phyloP scores from a whole-genome alignment of 2,329 filamentous ascomycete genomes.

The Zopfia rhizophila region DNA sequence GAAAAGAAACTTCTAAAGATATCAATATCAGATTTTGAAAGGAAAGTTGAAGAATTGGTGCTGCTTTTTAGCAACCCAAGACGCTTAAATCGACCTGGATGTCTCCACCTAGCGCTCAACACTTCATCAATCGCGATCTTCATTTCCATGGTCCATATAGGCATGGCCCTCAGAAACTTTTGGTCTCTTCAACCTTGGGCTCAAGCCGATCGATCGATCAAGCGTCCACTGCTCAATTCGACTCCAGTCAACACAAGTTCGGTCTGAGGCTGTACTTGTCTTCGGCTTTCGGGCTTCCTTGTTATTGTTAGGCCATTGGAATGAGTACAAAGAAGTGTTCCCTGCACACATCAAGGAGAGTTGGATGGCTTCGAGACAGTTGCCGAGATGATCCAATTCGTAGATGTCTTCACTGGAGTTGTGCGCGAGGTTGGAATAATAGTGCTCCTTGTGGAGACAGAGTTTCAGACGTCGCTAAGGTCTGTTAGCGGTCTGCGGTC shows the following conservation, averaged over 20 bases:
- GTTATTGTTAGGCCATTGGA: slow-evolving; percentile 7
- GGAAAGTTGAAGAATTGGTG: too few relatives aligned
- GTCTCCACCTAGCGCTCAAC: too few relatives aligned
- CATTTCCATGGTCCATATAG: too few relatives aligned
- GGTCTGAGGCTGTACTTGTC: slow-evolving; percentile 8
- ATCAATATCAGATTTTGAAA: too few relatives aligned
- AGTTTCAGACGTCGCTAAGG: slow-evolving; percentile 11
- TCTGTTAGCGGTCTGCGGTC: neutral
- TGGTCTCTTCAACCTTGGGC: slow-evolving; percentile 4
- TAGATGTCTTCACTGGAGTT: slow-evolving; percentile 5
- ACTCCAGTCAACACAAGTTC: slow-evolving; percentile 10
- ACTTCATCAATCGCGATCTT: too few relatives aligned
- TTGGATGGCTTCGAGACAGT: slow-evolving; percentile 13
- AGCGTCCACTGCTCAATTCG: slow-evolving; percentile 4
- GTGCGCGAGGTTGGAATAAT: slow-evolving; percentile 11
- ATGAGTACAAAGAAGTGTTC: slow-evolving; percentile 9
- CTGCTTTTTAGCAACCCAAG: too few relatives aligned
- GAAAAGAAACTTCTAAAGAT: too few relatives aligned
- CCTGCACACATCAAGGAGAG: slow-evolving; percentile 13
- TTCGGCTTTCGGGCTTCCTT: slow-evolving; percentile 10
- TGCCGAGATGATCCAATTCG: slow-evolving; percentile 8
- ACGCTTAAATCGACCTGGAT: too few relatives aligned
- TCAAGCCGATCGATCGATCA: slow-evolving; percentile 7
- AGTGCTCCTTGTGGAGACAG: slow-evolving; percentile 15
- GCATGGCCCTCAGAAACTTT: too few relatives aligned